These are phyloP conservation scores for Cnidoscolus chayamansa DNA, from an alignment of 441 rosid species.

Conservation along the genomic window DNA sequence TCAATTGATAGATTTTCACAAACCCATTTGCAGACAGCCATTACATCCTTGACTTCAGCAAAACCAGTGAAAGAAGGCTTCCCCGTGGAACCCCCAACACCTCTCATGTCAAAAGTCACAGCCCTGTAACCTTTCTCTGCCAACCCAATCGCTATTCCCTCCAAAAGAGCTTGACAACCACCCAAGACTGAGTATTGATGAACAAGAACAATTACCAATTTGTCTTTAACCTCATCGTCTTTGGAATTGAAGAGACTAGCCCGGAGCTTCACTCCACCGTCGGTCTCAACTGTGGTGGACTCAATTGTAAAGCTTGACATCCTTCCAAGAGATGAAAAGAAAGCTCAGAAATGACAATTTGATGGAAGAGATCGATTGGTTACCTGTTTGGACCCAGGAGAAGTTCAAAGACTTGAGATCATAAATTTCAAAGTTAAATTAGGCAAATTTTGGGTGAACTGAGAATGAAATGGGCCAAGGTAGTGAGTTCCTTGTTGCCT, in stretches of 20 bases:
- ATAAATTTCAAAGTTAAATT: not conserved
- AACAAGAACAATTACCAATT: conserved; percentile 63
- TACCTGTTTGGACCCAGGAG: not conserved
- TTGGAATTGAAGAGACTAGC: conserved; percentile 62
- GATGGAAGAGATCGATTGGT: not conserved
- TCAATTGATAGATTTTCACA: conserved; percentile 37
- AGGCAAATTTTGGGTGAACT: conserved; percentile 17
- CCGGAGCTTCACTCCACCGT: conserved; percentile 59
- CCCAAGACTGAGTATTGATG: conserved; percentile 87
- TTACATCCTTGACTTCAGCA: conserved; percentile 77
- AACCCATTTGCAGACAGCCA: conserved; percentile 79
- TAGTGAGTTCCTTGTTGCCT: too few relatives aligned
- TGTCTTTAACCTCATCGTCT: conserved; percentile 24
- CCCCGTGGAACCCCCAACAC: conserved; percentile 84
- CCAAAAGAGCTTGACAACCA: conserved; percentile 73
- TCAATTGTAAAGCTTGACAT: conserved; percentile 56
- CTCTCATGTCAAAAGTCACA: conserved; percentile 91
- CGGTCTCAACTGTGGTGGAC: conserved; percentile 53
- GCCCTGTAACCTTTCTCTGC: conserved; percentile 56
- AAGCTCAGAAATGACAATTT: not conserved
- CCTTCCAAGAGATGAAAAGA: not conserved
- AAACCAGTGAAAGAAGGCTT: conserved; percentile 82
- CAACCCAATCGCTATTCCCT: conserved; percentile 65
- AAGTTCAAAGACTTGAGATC: not conserved
- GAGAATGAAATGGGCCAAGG: too few relatives aligned